Percentiles rank a stretch among this genome's conserved stretches.
Evolutionary conservation across 108 stramenopile species (phyloP).

Genomic region (Licmophora abbreviata): DNA sequence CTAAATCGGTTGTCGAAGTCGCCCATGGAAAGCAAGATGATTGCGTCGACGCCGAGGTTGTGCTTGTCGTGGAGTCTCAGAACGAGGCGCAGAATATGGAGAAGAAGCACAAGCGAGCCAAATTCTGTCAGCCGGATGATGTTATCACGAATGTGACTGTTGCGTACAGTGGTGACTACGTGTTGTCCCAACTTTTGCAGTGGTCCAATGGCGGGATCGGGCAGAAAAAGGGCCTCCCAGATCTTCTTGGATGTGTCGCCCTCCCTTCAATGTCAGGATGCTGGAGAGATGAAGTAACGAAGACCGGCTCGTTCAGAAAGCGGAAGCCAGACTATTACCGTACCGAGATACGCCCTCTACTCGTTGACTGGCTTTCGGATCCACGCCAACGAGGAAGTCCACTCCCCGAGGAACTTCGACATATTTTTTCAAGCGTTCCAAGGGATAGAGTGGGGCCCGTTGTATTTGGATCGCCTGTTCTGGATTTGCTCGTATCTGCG

Average conservation of each 20-base stretch:
- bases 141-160: constrained; percentile 66
- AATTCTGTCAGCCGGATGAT: constrained; percentile 67
- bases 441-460: constrained; percentile 23
- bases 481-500: constrained; percentile 80
- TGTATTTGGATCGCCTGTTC: constrained; percentile 78
- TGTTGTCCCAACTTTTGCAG: constrained; percentile 72
- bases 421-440: too few species aligned
- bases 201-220: constrained; percentile 89
- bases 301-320: background rate
- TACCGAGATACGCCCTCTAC: constrained; percentile 43
- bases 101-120: background rate
- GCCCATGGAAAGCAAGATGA: constrained; percentile 38
- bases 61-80: constrained; percentile 24
- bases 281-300: constrained; percentile 11
- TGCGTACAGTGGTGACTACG: constrained; percentile 75
- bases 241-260: constrained; percentile 55
- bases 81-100: background rate
- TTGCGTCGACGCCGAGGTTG: constrained; percentile 63
- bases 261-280: constrained; percentile 60
- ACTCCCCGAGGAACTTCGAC: constrained; percentile 58
- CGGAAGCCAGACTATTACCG: constrained; percentile 18
- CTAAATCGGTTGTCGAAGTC: background rate
- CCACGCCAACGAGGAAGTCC: constrained; percentile 68
- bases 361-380: constrained; percentile 72
- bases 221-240: constrained; percentile 66